phyloP scores from a whole-genome alignment of 768 basidiomycete genomes.

The Melanogaster broomeanus region DNA sequence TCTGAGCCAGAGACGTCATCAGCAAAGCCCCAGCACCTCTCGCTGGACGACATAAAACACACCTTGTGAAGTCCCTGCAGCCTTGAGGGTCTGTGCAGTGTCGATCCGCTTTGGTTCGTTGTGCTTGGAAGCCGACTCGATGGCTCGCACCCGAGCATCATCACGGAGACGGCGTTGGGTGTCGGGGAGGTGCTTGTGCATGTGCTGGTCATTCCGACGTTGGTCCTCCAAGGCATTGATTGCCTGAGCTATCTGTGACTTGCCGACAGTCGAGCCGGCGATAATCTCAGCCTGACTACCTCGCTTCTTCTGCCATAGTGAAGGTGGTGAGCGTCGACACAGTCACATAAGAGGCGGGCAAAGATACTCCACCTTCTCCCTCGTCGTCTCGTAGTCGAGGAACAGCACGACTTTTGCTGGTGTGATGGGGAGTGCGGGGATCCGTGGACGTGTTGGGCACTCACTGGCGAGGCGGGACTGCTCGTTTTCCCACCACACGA shows the following conservation, averaged over 20 bases:
- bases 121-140: conserved; percentile 16
- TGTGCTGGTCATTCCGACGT: conserved; percentile 9
- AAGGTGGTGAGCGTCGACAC: too few relatives aligned
- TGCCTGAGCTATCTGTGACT: conserved; percentile 25
- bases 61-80: conserved; percentile 17
- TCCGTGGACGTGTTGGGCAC: conserved; percentile 2
- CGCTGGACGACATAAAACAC: too few relatives aligned
- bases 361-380: too few relatives aligned
- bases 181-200: conserved; percentile 16
- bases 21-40: neutral
- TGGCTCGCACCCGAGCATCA: conserved; percentile 16
- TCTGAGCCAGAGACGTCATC: conserved; percentile 12
- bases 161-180: conserved; percentile 18
- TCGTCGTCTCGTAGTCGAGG: conserved; percentile 29
- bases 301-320: conserved; percentile 12
- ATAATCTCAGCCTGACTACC: conserved; percentile 13
- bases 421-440: conserved; percentile 31
- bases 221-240: conserved; percentile 32
- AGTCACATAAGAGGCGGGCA: too few relatives aligned
- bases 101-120: conserved; percentile 18
- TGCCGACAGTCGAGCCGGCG: conserved; percentile 26
- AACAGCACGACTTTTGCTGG: conserved; percentile 32
- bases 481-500: conserved; percentile 20
- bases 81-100: conserved; percentile 23
- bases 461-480: conserved; percentile 6